These are phyloP conservation scores for Acanthamoeba castellanii DNA, from an alignment of 208 protist species.

Conservation along the genomic window DNA sequence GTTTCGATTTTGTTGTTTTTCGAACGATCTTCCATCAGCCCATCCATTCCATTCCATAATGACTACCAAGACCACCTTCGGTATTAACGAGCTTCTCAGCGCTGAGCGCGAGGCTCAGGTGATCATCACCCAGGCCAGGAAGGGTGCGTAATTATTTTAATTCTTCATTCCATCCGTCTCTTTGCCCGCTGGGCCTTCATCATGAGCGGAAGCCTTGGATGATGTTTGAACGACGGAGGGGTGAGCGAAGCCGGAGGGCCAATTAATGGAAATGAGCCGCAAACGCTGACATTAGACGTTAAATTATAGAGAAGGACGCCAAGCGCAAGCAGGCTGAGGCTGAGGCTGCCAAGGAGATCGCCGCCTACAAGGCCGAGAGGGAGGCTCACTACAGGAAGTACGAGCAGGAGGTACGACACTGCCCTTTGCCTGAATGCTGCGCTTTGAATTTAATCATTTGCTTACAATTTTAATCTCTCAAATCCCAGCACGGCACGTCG, in stretches of 20 bases:
- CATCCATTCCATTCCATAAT: not conserved
- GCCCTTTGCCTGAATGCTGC: not conserved
- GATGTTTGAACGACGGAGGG: not conserved
- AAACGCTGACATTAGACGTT: not conserved
- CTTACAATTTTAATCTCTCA: not conserved
- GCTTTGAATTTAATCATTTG: not conserved
- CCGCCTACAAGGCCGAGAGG: constrained; percentile 40
- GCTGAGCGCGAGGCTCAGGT: constrained; percentile 11
- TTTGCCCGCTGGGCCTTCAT: not conserved
- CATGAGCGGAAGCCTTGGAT: no score
- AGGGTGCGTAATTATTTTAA: constrained; percentile 6
- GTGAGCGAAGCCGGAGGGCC: no score
- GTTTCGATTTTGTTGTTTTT: not conserved
- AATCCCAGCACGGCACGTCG: not conserved
- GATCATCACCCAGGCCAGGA: constrained; percentile 23
- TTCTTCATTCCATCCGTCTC: not conserved
- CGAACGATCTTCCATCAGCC: not conserved
- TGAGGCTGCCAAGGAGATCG: constrained; percentile 23
- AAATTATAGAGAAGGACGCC: constrained; percentile 39
- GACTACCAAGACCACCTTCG: constrained; percentile 35
- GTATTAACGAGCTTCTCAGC: constrained; percentile 24
- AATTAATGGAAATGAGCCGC: no score
- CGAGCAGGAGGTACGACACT: not conserved
- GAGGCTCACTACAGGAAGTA: constrained; percentile 48
- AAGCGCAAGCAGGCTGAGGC: constrained; percentile 32